Evolutionary conservation across 1,284 basidiomycete species (phyloP), one percentile per base, ranked within the genome.

Genomic region (Boletellus sp.): DNA sequence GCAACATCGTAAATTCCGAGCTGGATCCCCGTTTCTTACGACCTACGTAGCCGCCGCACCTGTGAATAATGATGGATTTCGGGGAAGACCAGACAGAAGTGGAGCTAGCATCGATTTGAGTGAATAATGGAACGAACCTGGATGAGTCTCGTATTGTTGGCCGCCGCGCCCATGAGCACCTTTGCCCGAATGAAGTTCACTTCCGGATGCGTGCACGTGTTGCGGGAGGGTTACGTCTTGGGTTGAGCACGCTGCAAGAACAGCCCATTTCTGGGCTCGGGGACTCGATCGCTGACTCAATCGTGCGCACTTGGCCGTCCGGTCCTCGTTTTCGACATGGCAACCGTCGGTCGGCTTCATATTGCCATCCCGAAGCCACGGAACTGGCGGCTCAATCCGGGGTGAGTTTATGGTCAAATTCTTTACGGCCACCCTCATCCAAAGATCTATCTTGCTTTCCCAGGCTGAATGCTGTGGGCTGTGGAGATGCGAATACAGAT

Each of bases 401-500:
- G 49, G 57, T 48, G 23, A 42, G 49, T 61, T 53, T 50, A 49
- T 58, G n/a, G 54, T 63, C 60, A 57, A 44, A 38, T 8, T 50
- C 53, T 45, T 41, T 40, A 21, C 43, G 36, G 44, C 39, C 36
- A 29, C 14, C 21, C 30, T 47, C 16, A 27, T 36, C 25, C 46
- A 50, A 11, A 55, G 56, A 64, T 63, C 46, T 14, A 52, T 53
- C 49, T 36, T 4, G 37, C 26, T 53, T 64, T 60, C 59, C 41
- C 52, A 58, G 57, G 56, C 46, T 26, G 53, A 52, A 49, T 41
- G 38, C 38, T 47, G 32, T 23, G 36, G 59, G 59, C 50, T 58
- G 55, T 62, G 63, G 42, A 43, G 63, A 64, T 47, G 26, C 50
- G 50, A 60, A 63, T 50, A n/a, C n/a, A 44, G 59, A 48, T 58